Evolutionary conservation across 495 filamentous ascomycete species (phyloP).

Genomic region (Aspergillus steynii): DNA sequence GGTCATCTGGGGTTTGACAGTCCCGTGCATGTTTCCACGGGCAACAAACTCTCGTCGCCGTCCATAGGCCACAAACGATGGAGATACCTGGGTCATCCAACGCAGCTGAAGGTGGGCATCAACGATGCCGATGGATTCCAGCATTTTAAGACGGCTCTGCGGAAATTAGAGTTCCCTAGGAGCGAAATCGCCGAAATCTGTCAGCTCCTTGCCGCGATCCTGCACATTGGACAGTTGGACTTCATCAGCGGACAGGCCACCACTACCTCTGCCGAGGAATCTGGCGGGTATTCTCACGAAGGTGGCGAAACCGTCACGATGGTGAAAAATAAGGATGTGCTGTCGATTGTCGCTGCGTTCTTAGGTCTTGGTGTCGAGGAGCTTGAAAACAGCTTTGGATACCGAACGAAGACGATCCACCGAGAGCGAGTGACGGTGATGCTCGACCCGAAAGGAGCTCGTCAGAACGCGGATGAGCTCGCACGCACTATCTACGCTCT

Average conservation of each 20-base stretch:
- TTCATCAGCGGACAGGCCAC: constrained; percentile 81
- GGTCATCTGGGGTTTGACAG: constrained; percentile 81
- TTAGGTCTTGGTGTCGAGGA: constrained; percentile 77
- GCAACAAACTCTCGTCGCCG: constrained; percentile 49
- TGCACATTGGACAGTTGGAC: constrained; percentile 94
- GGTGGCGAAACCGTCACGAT: constrained; percentile 81
- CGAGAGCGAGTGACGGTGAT: constrained; percentile 95
- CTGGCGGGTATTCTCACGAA: constrained; percentile 94
- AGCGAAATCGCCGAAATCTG: constrained; percentile 95
- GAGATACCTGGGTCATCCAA: constrained; percentile 94
- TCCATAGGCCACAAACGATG: constrained; percentile 73
- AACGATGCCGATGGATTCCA: constrained; percentile 95
- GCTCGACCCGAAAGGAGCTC: constrained; percentile 88
- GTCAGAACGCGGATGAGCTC: constrained; percentile 89
- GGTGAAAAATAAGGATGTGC: constrained; percentile 90
- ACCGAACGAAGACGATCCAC: constrained; percentile 93
- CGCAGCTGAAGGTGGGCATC: constrained; percentile 93
- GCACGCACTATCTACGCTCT: constrained; percentile 95
- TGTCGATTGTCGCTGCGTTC: constrained; percentile 86
- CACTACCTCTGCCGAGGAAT: constrained; percentile 77
- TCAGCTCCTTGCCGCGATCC: constrained; percentile 84
- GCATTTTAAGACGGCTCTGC: constrained; percentile 92
- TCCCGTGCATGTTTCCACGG: constrained; percentile 39
- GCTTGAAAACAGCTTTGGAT: constrained; percentile 83
- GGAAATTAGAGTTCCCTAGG: constrained; percentile 90